phyloP scores from a whole-genome alignment of 495 filamentous ascomycete species.

The Parachaetomium inaequale region DNA sequence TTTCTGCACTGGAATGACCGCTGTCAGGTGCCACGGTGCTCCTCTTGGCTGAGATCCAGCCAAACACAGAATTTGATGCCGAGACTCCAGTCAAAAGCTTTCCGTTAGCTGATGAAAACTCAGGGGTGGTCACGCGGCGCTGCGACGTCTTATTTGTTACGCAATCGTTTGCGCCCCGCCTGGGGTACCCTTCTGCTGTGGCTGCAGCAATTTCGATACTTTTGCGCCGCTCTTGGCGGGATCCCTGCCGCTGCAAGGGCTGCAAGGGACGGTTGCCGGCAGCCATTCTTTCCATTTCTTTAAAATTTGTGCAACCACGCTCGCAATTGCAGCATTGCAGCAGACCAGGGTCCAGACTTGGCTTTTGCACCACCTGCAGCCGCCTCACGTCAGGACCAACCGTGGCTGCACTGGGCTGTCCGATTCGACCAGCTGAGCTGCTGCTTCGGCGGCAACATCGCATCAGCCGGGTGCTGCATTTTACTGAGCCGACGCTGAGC shows the following conservation, averaged over 20 bases:
- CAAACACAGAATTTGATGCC: constrained; percentile 29
- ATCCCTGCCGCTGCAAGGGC: constrained; percentile 14
- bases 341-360: constrained; percentile 1
- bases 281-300: constrained; percentile 5
- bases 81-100: constrained; percentile 20
- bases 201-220: constrained; percentile 16
- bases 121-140: constrained; percentile 33
- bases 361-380: constrained; percentile 6
- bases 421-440: not conserved
- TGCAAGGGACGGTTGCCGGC: constrained; percentile 30
- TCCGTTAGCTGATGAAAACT: constrained; percentile 38
- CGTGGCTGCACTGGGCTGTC: not conserved
- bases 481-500: not conserved
- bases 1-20: constrained; percentile 8
- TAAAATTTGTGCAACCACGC: constrained; percentile 11
- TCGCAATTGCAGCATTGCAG: not conserved
- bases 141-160: constrained; percentile 28
- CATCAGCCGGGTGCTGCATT: not conserved
- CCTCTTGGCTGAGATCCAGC: constrained; percentile 14
- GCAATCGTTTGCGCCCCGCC: constrained; percentile 27
- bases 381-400: constrained; percentile 7
- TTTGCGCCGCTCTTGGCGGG: constrained; percentile 1
- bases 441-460: not conserved
- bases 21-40: constrained; percentile 15
- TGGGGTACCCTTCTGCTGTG: constrained; percentile 21